A percentile compares a stretch with the other conserved stretches of the same genome.
Evolutionary conservation across 2,329 filamentous ascomycete genomes (phyloP).

Genomic region (Microcyclospora pomicola): DNA sequence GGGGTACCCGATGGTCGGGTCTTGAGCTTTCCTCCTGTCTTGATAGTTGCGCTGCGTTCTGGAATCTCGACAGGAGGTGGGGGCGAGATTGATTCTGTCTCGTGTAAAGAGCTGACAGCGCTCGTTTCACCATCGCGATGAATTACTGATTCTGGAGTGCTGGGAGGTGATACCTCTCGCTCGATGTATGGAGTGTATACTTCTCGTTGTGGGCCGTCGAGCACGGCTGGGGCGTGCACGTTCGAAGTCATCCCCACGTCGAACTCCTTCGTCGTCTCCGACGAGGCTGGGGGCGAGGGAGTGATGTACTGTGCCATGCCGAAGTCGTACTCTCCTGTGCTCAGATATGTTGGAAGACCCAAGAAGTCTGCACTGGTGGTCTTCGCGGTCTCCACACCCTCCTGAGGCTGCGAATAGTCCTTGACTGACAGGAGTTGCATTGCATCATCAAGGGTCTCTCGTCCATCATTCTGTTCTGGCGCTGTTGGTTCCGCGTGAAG

Average conservation of each 20-base stretch:
- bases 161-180: constrained; percentile 23
- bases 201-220: background rate
- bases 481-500: constrained; percentile 7
- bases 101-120: constrained; percentile 10
- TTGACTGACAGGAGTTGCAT: constrained; percentile 22
- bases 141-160: constrained; percentile 83
- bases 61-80: constrained; percentile 40
- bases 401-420: constrained; percentile 20
- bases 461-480: constrained; percentile 11
- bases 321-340: constrained; percentile 39
- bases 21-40: constrained; percentile 72
- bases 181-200: constrained; percentile 8
- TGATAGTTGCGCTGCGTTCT: constrained; percentile 75
- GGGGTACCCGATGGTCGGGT: constrained; percentile 79
- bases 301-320: constrained; percentile 43
- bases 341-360: constrained; percentile 25
- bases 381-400: constrained; percentile 2
- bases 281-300: constrained; percentile 26
- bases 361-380: constrained; percentile 12
- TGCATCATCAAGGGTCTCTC: constrained; percentile 21
- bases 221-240: constrained; percentile 10
- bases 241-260: constrained; percentile 11
- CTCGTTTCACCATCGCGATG: constrained; percentile 47
- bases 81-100: constrained; percentile 8
- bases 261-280: constrained; percentile 10